Percentiles rank a stretch among this genome's conserved stretches.
Conservation (phyloP, 2,329 filamentous ascomycete genomes). For the Alternaria panax region DNA sequence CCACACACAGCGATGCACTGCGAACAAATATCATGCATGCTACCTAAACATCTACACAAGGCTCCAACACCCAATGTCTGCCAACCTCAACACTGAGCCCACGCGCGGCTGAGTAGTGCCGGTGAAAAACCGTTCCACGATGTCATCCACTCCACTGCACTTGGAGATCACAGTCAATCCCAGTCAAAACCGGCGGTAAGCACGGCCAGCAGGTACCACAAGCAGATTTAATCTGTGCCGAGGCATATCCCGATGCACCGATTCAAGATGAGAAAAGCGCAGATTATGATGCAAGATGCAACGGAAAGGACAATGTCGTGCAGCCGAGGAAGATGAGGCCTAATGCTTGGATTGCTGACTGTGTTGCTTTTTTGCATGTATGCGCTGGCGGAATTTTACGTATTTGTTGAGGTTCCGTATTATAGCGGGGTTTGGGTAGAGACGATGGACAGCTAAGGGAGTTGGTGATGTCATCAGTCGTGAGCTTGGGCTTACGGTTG, state of each 20-base stretch:
- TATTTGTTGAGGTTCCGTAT: background rate
- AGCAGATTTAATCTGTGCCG: background rate
- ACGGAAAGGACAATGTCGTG: constrained; percentile 5
- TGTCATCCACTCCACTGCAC: background rate
- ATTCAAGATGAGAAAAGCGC: background rate
- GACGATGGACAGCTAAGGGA: background rate
- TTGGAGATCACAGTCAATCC: background rate
- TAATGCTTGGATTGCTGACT: background rate
- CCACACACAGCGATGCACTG: background rate
- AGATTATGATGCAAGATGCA: background rate
- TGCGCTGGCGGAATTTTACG: background rate
- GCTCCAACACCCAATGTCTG: background rate
- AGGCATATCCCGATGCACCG: background rate
- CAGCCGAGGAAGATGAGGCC: background rate
- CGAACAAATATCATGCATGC: no score
- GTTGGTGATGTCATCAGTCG: constrained; percentile 1
- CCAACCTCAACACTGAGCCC: background rate
- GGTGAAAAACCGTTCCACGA: background rate
- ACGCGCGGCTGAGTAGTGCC: background rate
- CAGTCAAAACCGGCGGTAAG: background rate
- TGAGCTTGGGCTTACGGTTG: background rate
- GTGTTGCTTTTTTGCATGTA: background rate
- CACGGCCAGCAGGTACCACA: background rate
- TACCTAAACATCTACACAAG: background rate
- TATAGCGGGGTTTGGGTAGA: background rate